Conservation (phyloP, 2,329 filamentous ascomycete species). For the Pseudogymnoascus sp. region DNA sequence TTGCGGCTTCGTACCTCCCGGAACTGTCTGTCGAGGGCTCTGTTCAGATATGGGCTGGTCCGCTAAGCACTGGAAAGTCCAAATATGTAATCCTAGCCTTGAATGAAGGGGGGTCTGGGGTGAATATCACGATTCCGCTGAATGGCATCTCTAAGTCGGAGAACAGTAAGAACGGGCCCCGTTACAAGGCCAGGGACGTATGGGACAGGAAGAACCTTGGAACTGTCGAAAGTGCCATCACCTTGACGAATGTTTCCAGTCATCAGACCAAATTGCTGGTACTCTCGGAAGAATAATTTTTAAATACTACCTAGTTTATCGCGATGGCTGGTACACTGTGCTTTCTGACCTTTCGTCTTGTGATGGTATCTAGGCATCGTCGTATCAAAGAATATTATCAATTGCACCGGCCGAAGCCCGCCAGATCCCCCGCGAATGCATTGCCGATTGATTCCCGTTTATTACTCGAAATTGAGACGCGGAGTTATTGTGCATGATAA, state of each 20-base stretch:
- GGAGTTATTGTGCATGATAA: neutral
- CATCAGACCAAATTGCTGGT: conserved; percentile 12
- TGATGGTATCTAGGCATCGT: neutral
- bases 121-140: conserved; percentile 14
- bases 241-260: conserved; percentile 11
- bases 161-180: neutral
- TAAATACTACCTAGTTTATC: neutral
- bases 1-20: conserved; percentile 22
- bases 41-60: conserved; percentile 26
- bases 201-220: conserved; percentile 13
- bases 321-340: neutral
- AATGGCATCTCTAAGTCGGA: conserved; percentile 8
- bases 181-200: conserved; percentile 15
- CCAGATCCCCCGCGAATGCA: neutral
- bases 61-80: conserved; percentile 8
- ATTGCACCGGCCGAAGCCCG: neutral
- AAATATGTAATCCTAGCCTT: conserved; percentile 15
- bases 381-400: neutral
- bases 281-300: neutral
- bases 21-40: conserved; percentile 21
- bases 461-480: neutral
- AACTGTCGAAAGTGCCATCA: conserved; percentile 5
- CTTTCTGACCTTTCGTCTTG: neutral
- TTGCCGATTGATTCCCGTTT: neutral
- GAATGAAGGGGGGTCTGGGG: conserved; percentile 11